A percentile compares a stretch with the other conserved stretches of the same genome.
Conservation (phyloP, 2,329 filamentous ascomycete genomes). For the Trichoderma sp. region DNA sequence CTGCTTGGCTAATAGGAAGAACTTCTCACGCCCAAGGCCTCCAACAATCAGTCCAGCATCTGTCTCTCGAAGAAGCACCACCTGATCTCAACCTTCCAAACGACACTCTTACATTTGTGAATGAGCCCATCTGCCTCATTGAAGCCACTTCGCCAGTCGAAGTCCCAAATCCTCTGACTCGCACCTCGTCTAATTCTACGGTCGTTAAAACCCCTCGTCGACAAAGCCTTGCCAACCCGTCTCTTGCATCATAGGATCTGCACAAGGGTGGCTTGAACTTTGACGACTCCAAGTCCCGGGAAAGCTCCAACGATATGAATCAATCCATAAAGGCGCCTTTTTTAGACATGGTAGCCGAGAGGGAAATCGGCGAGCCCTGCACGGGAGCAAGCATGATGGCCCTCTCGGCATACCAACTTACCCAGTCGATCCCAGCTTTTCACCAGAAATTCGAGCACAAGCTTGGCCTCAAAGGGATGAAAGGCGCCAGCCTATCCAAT, state of each 20-base stretch:
- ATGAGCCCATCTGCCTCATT: neutral
- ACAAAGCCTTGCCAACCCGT: conserved; percentile 33
- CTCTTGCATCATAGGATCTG: conserved; percentile 38
- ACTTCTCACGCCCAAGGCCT: conserved; percentile 9
- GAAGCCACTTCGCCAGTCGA: neutral
- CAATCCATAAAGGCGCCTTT: conserved; percentile 36
- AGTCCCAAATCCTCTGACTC: neutral
- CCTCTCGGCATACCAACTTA: conserved; percentile 16
- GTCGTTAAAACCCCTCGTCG: conserved; percentile 44
- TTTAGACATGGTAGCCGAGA: conserved; percentile 42
- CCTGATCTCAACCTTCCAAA: neutral
- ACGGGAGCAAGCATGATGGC: neutral
- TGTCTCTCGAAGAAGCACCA: neutral
- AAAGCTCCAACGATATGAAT: neutral
- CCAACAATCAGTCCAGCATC: neutral
- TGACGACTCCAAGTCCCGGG: conserved; percentile 28
- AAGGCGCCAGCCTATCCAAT: neutral
- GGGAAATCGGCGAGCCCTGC: conserved; percentile 29
- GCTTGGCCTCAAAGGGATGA: neutral
- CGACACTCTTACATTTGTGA: too few relatives aligned
- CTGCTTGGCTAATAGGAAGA: neutral
- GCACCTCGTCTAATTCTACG: conserved; percentile 41
- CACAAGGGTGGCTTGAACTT: conserved; percentile 42
- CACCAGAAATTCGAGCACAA: neutral
- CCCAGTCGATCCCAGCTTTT: conserved; percentile 18